Base-by-base conservation (phyloP, 805 yeast genomes). In the Lipomyces starkeyi region DNA sequence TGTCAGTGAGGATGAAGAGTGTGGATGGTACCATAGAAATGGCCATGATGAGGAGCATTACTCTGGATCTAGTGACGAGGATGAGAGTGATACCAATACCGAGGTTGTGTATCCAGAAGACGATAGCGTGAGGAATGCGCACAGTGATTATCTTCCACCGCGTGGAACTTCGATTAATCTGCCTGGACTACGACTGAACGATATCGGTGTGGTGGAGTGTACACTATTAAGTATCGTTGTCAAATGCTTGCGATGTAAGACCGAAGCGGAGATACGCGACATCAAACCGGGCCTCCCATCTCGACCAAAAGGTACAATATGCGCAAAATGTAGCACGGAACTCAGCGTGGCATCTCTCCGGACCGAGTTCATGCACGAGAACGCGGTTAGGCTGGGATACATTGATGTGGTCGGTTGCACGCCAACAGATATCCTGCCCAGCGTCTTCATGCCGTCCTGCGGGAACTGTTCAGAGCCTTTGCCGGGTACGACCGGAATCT, bases 391-490 rank as follows among this genome's bases (percentile, higher is more conserved):
- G 47, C 29, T 66, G 14, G 83, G 83, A 0, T 79, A 76, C 56
- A 71, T 81, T n/a, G 83, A 81, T 61, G 62, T 80, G 13, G 70
- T 75, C n/a, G 80, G 80, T 14, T 81, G 84, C 59, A 66, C 71
- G 1, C 78, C 80, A 2, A 68, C 73, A 5, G 82, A 81, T 61
- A 49, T 80, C 64, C 68, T 80, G 53, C 80, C 82, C 7, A 73
- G 80, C 35, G 61, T 78, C 9, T 80, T 78, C 67, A 62, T 70
- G n/a, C 79, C 79, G 3, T 75, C 81, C 7, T 81, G 84, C 66
- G 78, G 66, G 14, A 66, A 74, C 40, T 81, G 84, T 72, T 74
- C 77, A 53, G 71, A 68, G 52, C 66, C 63, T 61, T 71, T 49
- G 57, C 65, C 70, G 8, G 69, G 71, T 35, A 43, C 62, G 25